These are phyloP conservation scores for Colletotrichum sp. DNA, from an alignment of 2,329 filamentous ascomycete genomes.

Conservation along the genomic window DNA sequence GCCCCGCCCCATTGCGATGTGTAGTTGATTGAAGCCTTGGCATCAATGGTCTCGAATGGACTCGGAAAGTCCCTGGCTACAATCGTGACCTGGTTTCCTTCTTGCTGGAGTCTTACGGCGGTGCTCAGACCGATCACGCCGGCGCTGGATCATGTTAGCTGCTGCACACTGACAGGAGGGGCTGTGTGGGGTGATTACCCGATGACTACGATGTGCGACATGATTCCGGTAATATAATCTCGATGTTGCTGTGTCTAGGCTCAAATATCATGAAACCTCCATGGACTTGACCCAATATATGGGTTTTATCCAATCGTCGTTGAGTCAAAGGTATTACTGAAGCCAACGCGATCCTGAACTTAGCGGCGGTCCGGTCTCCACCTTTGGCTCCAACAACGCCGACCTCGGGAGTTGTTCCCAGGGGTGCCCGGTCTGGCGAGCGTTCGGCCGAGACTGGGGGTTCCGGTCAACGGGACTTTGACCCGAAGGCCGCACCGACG, in stretches of 20 bases:
- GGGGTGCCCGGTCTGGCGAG: not conserved
- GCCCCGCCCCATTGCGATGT: constrained; percentile 64
- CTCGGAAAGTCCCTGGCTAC: constrained; percentile 51
- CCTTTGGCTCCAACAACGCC: not conserved
- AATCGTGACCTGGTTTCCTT: constrained; percentile 44
- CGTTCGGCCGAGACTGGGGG: not conserved
- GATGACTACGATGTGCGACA: constrained; percentile 14
- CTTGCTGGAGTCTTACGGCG: constrained; percentile 49
- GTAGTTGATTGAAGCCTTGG: constrained; percentile 50
- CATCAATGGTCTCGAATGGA: constrained; percentile 50
- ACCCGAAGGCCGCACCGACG: not conserved
- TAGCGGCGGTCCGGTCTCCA: not conserved
- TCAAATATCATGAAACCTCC: not conserved
- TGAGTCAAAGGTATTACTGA: not conserved
- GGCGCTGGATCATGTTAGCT: constrained; percentile 40
- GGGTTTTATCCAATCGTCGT: not conserved
- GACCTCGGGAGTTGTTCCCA: constrained; percentile 2
- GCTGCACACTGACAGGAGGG: not conserved
- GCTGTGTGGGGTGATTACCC: constrained; percentile 3
- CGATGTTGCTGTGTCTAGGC: not conserved
- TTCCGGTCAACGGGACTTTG: not conserved
- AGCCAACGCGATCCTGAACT: not conserved
- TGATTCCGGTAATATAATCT: not conserved
- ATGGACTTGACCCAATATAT: not conserved
- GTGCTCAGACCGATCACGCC: constrained; percentile 58